A percentile compares a stretch with the other conserved stretches of the same genome.
These are phyloP conservation scores for Dianthus caryophyllus DNA, from an alignment of 148 eudicot genomes.

Conservation along the genomic window DNA sequence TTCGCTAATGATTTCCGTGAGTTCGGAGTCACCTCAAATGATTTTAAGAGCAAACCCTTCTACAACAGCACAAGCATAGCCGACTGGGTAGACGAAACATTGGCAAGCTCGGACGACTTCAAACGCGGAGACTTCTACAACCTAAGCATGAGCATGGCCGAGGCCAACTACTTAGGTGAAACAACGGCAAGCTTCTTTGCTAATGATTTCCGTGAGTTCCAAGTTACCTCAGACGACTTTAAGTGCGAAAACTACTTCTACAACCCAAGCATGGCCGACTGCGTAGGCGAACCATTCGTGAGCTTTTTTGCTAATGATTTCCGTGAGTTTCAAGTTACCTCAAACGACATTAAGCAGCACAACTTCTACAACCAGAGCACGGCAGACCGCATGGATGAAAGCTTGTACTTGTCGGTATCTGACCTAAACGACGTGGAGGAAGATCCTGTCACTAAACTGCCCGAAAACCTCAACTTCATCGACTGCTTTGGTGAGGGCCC, in stretches of 20 bases:
- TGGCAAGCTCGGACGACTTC: neutral
- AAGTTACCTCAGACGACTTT: neutral
- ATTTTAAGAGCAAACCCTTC: neutral
- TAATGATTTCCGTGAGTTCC: neutral
- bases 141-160: too few species aligned
- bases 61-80: too few species aligned
- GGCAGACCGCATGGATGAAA: neutral
- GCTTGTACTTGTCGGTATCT: neutral
- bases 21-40: too few species aligned
- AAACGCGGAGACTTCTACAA: neutral
- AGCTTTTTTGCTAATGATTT: neutral
- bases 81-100: too few species aligned
- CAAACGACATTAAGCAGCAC: neutral
- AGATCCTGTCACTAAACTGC: too few species aligned
- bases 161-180: too few species aligned
- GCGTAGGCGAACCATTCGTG: too few species aligned
- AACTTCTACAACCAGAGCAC: neutral
- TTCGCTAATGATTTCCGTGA: too few species aligned
- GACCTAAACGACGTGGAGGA: neutral
- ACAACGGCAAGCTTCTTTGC: neutral
- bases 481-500: constrained; percentile 2
- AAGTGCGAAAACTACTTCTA: neutral
- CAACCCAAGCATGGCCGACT: constrained; percentile 13
- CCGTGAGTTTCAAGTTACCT: neutral
- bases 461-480: neutral